Evolutionary conservation across 345 rosid genomes (phyloP).

Genomic region (Orychophragmus violaceus): DNA sequence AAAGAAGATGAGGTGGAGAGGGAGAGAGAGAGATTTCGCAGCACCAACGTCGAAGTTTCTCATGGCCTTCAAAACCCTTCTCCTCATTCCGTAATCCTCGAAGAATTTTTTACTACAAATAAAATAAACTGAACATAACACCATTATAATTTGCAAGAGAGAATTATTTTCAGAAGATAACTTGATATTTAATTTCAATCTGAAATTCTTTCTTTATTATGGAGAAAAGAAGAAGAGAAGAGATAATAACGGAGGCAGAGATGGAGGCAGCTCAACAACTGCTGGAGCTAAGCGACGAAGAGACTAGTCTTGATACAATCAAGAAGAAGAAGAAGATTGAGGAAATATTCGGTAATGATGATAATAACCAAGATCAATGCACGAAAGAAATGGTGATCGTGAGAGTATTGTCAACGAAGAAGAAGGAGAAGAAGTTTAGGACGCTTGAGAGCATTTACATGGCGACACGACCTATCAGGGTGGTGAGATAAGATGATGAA

Average conservation of each 20-base stretch:
- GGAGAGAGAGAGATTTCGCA: slow-evolving; percentile 21
- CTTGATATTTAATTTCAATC: background rate
- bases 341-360: slow-evolving; percentile 19
- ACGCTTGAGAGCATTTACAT: slow-evolving; percentile 30
- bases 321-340: slow-evolving; percentile 28
- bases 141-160: background rate
- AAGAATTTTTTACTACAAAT: slow-evolving; percentile 7
- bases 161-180: background rate
- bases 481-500: slow-evolving; percentile 6
- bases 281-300: slow-evolving; percentile 27
- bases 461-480: slow-evolving; percentile 23
- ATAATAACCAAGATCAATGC: slow-evolving; percentile 19
- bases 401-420: slow-evolving; percentile 20
- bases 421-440: slow-evolving; percentile 20
- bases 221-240: slow-evolving; percentile 25
- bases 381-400: background rate
- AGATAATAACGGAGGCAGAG: slow-evolving; percentile 1
- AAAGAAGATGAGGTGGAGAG: no score
- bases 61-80: slow-evolving; percentile 14
- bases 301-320: background rate
- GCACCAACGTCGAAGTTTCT: slow-evolving; percentile 29
- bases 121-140: background rate
- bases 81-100: slow-evolving; percentile 4
- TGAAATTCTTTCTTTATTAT: background rate
- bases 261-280: slow-evolving; percentile 15